Percentiles rank a stretch among this genome's conserved stretches.
These are phyloP conservation scores for Axilococcus clingmanii DNA, from an alignment of 139 green algal genomes.

Conservation along the genomic window DNA sequence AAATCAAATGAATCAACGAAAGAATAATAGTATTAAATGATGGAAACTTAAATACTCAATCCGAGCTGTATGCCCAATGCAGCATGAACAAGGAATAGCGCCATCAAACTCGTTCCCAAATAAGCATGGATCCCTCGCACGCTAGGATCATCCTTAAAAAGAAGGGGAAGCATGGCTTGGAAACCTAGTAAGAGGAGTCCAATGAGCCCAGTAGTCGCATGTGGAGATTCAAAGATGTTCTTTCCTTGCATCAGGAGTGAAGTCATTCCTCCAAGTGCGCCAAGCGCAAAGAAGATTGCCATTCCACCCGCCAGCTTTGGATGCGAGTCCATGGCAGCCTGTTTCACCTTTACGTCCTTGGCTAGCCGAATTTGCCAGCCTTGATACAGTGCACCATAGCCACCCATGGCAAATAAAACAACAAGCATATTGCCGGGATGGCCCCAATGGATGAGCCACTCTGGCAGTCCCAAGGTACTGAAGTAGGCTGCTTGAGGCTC, in stretches of 20 bases:
- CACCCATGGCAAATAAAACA: constrained; percentile 52
- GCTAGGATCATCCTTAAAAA: constrained; percentile 40
- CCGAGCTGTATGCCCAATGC: constrained; percentile 66
- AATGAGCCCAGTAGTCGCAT: constrained; percentile 47
- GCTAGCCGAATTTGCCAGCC: constrained; percentile 53
- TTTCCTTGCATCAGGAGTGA: constrained; percentile 64
- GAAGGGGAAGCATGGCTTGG: constrained; percentile 62
- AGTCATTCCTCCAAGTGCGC: constrained; percentile 63
- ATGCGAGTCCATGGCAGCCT: constrained; percentile 61
- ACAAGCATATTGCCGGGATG: constrained; percentile 60
- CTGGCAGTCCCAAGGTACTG: constrained; percentile 31
- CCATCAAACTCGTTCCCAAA: constrained; percentile 63
- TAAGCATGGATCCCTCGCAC: constrained; percentile 54
- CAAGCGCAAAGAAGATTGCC: constrained; percentile 69
- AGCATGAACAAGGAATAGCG: constrained; percentile 60
- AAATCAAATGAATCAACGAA: neutral
- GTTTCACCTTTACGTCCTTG: constrained; percentile 33
- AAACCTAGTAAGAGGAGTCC: constrained; percentile 55
- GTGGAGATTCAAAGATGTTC: constrained; percentile 42
- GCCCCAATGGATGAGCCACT: constrained; percentile 21
- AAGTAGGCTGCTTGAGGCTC: constrained; percentile 39
- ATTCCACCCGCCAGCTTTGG: constrained; percentile 68
- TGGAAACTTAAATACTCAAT: constrained; percentile 56
- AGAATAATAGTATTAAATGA: neutral
- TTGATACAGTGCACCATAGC: constrained; percentile 56